Evolutionary conservation across 2,329 filamentous ascomycete genomes (phyloP).

Genomic region (Nemania sp.): DNA sequence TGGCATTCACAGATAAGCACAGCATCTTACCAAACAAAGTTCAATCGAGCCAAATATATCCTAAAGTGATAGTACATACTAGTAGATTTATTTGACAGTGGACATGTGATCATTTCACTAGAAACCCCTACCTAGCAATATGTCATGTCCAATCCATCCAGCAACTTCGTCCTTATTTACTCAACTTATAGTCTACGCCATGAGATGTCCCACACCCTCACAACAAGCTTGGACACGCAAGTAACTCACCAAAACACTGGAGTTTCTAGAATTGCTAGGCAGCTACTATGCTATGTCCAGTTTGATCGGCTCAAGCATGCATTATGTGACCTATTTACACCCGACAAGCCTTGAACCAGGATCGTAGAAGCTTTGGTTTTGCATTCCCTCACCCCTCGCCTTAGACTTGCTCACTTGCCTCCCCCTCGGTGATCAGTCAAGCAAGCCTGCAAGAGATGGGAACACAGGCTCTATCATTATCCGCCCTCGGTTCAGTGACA

Average conservation of each 20-base stretch:
- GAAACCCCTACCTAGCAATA: no score
- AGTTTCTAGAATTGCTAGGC: background rate
- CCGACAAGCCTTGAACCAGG: background rate
- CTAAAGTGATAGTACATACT: no score
- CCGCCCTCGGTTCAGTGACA: background rate
- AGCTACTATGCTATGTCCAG: slow-evolving; percentile 10
- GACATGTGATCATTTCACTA: no score
- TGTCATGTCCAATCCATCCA: no score
- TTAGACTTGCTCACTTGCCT: background rate
- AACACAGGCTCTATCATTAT: slow-evolving; percentile 23
- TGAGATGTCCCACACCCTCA: background rate
- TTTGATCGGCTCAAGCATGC: background rate
- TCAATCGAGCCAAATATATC: no score
- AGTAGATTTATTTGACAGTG: no score
- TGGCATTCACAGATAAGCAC: no score
- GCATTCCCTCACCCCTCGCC: background rate
- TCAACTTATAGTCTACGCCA: no score
- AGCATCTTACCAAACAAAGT: no score
- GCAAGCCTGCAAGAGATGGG: slow-evolving; percentile 6
- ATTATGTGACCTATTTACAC: slow-evolving; percentile 10
- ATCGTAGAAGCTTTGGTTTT: slow-evolving; percentile 7
- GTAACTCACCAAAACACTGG: background rate
- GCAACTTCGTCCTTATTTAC: no score
- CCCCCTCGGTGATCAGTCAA: background rate
- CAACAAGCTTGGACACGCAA: background rate